Conservation (phyloP, 352 stramenopile species). For the Globisporangium recalcitrans region DNA sequence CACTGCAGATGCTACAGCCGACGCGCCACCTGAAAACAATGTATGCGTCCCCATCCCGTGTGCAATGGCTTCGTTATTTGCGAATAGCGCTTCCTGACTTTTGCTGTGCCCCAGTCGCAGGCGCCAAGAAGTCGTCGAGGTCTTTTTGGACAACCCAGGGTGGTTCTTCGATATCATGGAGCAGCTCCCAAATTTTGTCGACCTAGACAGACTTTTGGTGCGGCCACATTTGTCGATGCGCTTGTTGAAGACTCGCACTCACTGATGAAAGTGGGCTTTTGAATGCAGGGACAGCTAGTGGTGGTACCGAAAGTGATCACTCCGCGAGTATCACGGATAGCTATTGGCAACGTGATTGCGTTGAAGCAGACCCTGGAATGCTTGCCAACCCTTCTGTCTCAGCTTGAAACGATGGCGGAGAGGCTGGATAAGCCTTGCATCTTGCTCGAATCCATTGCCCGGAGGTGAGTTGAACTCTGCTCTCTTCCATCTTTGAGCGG, state of each 20-base stretch:
- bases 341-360: constrained; percentile 75
- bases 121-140: constrained; percentile 62
- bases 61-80: background rate
- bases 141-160: constrained; percentile 74
- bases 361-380: constrained; percentile 81
- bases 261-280: constrained; percentile 1
- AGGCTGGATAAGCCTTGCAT: constrained; percentile 29
- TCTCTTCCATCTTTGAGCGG: background rate
- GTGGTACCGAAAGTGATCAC: constrained; percentile 76
- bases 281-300: constrained; percentile 59
- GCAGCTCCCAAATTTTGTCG: constrained; percentile 59
- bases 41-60: constrained; percentile 18
- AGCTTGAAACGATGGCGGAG: constrained; percentile 33
- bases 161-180: constrained; percentile 83
- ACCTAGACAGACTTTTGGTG: constrained; percentile 75
- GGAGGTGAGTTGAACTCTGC: constrained; percentile 31
- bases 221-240: background rate
- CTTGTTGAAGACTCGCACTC: background rate
- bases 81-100: background rate
- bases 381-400: constrained; percentile 47
- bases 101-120: constrained; percentile 33
- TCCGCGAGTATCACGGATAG: constrained; percentile 54
- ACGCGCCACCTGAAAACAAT: constrained; percentile 78
- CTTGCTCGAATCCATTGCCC: constrained; percentile 60
- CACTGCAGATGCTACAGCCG: constrained; percentile 69